A percentile compares a stretch with the other conserved stretches of the same genome.
These are phyloP conservation scores for Naganishia sp. DNA, from an alignment of 1,284 basidiomycete genomes.

Conservation along the genomic window DNA sequence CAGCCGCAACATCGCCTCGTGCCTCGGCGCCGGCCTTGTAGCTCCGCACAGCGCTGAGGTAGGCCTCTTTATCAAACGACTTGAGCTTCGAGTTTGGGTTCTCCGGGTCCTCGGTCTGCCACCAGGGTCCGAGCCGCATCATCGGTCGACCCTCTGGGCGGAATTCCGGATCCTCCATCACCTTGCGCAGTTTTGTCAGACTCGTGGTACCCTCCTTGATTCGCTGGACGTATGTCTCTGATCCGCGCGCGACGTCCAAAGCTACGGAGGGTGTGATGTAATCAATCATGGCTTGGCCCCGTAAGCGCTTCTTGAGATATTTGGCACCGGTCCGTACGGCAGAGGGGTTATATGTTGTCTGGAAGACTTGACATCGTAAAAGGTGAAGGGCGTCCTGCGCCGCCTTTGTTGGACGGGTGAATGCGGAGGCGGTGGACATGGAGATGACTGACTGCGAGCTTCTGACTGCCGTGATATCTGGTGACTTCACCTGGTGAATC, in stretches of 20 bases:
- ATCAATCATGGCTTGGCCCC: slow-evolving; percentile 72
- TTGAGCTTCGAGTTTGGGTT: slow-evolving; percentile 25
- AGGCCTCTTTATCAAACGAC: slow-evolving; percentile 21
- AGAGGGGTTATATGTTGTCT: slow-evolving; percentile 78
- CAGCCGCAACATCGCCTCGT: slow-evolving; percentile 36
- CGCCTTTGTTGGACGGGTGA: slow-evolving; percentile 13
- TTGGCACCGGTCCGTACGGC: slow-evolving; percentile 77
- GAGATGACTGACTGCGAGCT: not conserved
- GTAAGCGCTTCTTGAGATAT: slow-evolving; percentile 71
- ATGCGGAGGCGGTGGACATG: slow-evolving; percentile 19
- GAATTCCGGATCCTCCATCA: slow-evolving; percentile 33
- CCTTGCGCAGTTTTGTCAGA: slow-evolving; percentile 18
- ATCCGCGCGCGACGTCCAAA: slow-evolving; percentile 6
- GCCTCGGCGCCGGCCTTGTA: slow-evolving; percentile 35
- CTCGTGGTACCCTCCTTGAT: slow-evolving; percentile 25
- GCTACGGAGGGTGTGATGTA: slow-evolving; percentile 64
- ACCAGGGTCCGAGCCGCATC: slow-evolving; percentile 26
- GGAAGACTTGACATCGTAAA: slow-evolving; percentile 63
- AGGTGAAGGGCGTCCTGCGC: slow-evolving; percentile 29
- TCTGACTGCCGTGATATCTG: not conserved
- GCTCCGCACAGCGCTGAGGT: slow-evolving; percentile 29
- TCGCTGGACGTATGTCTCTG: slow-evolving; percentile 10
- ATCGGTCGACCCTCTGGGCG: slow-evolving; percentile 28
- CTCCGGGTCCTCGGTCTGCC: slow-evolving; percentile 29
- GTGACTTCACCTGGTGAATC: too few species aligned